A percentile compares a stretch with the other conserved stretches of the same genome.
These are phyloP conservation scores for Aspergillus asperescens DNA, from an alignment of 495 filamentous ascomycete genomes.

Conservation along the genomic window DNA sequence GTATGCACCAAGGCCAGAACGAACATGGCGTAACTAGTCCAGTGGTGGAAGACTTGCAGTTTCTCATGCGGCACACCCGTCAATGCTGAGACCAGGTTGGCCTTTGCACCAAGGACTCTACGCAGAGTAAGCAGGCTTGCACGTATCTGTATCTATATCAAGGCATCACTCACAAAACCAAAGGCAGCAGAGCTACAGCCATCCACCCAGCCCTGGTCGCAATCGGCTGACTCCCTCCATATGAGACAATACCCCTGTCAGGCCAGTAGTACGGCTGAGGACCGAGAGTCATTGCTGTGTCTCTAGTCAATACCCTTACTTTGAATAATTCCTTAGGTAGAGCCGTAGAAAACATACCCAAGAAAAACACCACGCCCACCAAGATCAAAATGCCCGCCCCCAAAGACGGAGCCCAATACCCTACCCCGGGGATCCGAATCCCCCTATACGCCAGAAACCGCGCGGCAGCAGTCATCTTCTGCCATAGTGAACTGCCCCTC, in stretches of 20 bases:
- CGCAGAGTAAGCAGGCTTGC: constrained; percentile 8
- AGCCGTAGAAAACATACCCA: constrained; percentile 21
- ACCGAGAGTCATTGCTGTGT: constrained; percentile 45
- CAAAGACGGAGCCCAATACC: constrained; percentile 8
- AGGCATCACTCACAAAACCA: constrained; percentile 37
- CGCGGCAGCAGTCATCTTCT: constrained; percentile 10
- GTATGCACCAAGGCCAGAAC: constrained; percentile 51
- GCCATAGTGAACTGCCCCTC: constrained; percentile 24
- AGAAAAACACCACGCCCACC: constrained; percentile 21
- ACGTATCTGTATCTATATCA: background rate
- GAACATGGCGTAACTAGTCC: constrained; percentile 51
- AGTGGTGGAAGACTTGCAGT: constrained; percentile 48
- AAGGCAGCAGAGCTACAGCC: constrained; percentile 47
- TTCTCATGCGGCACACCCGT: constrained; percentile 54
- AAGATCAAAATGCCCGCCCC: constrained; percentile 21
- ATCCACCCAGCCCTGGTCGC: constrained; percentile 50
- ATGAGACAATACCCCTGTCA: constrained; percentile 33
- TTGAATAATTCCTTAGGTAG: background rate
- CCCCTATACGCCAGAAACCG: constrained; percentile 20
- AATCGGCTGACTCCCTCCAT: constrained; percentile 47
- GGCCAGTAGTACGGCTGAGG: constrained; percentile 57
- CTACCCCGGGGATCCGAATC: background rate
- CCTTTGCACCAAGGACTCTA: constrained; percentile 30
- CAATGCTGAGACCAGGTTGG: constrained; percentile 44
- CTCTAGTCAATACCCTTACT: background rate